Base-by-base conservation (phyloP, 2,329 filamentous ascomycete genomes). In the Cladosporium sp. region DNA sequence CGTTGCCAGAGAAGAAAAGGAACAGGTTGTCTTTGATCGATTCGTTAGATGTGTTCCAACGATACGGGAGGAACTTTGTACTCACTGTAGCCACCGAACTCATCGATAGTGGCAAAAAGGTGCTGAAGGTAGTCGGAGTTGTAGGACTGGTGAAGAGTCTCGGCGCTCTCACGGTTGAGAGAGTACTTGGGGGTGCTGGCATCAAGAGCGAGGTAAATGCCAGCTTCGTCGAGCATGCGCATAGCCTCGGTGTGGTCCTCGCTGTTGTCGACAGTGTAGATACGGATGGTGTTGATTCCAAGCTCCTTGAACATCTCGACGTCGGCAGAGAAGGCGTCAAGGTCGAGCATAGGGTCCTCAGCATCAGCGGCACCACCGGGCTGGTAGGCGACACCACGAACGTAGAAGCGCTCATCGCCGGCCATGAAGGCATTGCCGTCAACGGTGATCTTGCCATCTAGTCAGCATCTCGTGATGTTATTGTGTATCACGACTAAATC, bases 201-300 rank as follows among this genome's bases (percentile, higher is more conserved):
- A 63, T 96, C 90, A 49, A 95, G 78, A 34, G 93, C 88, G 47
- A 95, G 80, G 76, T 96, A 96, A 76, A 96, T 96, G 61, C 88
- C 88, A 54, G 89, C 90, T 60, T 88, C 86, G 45, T 83, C 84
- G 54, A 95, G 79, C 44, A 81, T 76, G 53, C 78, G 73, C 90
- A 96, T 96, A 75, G 90, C 96, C 56, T 83, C 80, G 61, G 90
- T 84, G 72, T 96, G 91, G 69, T 85, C 72, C 61, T 77, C 72
- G 50, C 83, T 84, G 79, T 95, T 96, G 76, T 96, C 91, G 61
- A 93, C 84, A n/a, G 86, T 89, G 79, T 96, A 96, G 56, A 95
- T 86, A 69, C 90, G 89, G 67, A 96, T 80, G 15, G 89, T 89
- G 78, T 96, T 96, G 73, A 95, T 76, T 45, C 89, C 89, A 43